These are phyloP conservation scores for Populus ilicifolia DNA, from an alignment of 345 rosid species.

Conservation along the genomic window DNA sequence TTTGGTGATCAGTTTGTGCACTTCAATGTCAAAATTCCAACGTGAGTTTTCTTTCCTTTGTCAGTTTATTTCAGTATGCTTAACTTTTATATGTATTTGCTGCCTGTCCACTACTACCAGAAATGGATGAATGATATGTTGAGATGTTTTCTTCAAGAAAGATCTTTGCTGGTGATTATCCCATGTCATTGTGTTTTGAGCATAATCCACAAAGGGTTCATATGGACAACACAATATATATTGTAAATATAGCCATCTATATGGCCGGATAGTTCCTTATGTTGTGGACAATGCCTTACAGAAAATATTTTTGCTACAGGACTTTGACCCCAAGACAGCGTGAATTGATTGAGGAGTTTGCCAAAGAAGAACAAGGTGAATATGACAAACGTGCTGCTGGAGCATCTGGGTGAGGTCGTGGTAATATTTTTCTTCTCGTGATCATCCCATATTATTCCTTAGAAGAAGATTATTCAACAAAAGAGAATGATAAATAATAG, in stretches of 20 bases:
- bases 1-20: slow-evolving; percentile 93
- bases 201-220: background rate
- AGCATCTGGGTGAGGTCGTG: slow-evolving; percentile 51
- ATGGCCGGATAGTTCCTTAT: background rate
- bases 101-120: background rate
- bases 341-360: slow-evolving; percentile 83
- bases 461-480: background rate
- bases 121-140: background rate
- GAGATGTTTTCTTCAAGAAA: background rate
- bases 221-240: background rate
- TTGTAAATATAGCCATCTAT: background rate
- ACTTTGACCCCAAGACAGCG: slow-evolving; percentile 77
- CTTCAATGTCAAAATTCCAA: slow-evolving; percentile 85
- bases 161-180: no score
- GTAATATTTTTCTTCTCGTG: background rate
- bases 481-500: background rate
- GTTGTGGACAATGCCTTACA: background rate
- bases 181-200: background rate
- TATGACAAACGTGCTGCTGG: slow-evolving; percentile 63
- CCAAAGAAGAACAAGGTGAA: slow-evolving; percentile 87
- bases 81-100: background rate
- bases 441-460: background rate
- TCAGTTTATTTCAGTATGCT: background rate
- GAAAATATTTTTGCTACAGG: slow-evolving; percentile 33
- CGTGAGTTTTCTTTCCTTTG: slow-evolving; percentile 37